phyloP scores from a whole-genome alignment of 2,329 filamentous ascomycete species.

The Capronia coronata region DNA sequence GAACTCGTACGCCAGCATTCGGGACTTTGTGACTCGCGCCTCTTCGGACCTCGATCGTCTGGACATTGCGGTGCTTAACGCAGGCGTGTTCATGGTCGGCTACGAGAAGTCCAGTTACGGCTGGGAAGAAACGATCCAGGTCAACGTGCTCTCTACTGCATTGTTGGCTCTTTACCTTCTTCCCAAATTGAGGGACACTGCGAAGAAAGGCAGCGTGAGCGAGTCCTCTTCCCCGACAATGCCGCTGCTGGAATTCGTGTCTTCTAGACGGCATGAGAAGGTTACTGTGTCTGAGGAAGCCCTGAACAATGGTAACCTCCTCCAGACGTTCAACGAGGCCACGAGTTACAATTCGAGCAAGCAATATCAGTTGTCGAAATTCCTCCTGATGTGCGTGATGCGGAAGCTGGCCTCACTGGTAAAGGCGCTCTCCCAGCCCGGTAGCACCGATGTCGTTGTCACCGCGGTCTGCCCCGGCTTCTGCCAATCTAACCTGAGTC shows the following conservation, averaged over 20 bases:
- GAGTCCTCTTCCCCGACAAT: background rate
- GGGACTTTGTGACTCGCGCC: slow-evolving; percentile 30
- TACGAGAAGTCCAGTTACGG: slow-evolving; percentile 20
- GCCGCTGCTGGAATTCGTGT: background rate
- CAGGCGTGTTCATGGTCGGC: slow-evolving; percentile 33
- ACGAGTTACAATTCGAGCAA: background rate
- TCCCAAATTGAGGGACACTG: slow-evolving; percentile 22
- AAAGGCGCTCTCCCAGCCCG: background rate
- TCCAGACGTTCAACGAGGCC: background rate
- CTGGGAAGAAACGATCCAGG: slow-evolving; percentile 40
- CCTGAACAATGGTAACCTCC: background rate
- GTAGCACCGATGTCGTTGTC: background rate
- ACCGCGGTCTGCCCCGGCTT: slow-evolving; percentile 1
- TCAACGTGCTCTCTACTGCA: slow-evolving; percentile 29
- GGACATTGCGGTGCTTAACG: slow-evolving; percentile 45
- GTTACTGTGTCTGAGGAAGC: background rate
- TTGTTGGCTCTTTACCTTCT: slow-evolving; percentile 28
- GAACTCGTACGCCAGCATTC: slow-evolving; percentile 35
- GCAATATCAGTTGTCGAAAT: background rate
- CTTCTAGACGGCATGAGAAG: background rate
- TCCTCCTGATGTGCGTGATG: slow-evolving; percentile 1
- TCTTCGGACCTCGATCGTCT: slow-evolving; percentile 26
- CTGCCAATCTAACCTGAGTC: background rate
- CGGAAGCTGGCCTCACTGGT: background rate
- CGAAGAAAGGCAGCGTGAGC: background rate